Conservation (phyloP, 176 grass and related monocot genomes). For the Aegilops longissima region DNA sequence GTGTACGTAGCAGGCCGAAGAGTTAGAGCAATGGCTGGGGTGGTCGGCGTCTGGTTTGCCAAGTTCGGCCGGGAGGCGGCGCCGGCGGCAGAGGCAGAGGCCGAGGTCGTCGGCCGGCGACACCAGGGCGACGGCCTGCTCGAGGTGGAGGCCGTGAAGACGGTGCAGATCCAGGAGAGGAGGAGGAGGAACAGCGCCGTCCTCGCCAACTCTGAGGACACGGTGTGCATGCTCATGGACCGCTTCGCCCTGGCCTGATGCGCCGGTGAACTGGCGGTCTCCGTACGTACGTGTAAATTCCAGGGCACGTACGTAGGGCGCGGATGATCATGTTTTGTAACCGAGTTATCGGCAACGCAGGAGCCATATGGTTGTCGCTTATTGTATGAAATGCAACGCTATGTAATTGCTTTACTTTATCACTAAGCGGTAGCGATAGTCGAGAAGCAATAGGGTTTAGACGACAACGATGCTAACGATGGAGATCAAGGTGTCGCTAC, state of each 20-base stretch:
- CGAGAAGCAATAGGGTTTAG: no score
- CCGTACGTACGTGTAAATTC: neutral
- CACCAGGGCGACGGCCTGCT: neutral
- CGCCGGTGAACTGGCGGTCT: neutral
- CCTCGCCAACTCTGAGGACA: conserved; percentile 50
- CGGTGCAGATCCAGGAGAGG: conserved; percentile 10
- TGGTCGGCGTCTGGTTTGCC: conserved; percentile 47
- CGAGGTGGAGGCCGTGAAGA: neutral
- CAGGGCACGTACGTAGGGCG: neutral
- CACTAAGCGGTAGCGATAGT: no score
- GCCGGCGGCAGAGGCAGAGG: neutral
- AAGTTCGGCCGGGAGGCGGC: conserved; percentile 27
- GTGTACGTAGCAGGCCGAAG: neutral
- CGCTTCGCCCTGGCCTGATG: conserved; percentile 52
- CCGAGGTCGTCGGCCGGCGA: neutral
- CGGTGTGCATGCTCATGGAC: conserved; percentile 59
- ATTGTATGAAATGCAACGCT: no score
- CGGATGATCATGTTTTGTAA: no score
- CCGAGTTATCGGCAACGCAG: no score
- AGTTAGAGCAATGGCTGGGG: conserved; percentile 19
- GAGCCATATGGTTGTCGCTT: no score
- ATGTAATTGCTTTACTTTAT: no score
- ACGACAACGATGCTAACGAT: no score
- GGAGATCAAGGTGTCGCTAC: no score
- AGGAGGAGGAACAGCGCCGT: neutral